phyloP scores from a whole-genome alignment of 1,139 yeast species.

The Kodamaea plutei region DNA sequence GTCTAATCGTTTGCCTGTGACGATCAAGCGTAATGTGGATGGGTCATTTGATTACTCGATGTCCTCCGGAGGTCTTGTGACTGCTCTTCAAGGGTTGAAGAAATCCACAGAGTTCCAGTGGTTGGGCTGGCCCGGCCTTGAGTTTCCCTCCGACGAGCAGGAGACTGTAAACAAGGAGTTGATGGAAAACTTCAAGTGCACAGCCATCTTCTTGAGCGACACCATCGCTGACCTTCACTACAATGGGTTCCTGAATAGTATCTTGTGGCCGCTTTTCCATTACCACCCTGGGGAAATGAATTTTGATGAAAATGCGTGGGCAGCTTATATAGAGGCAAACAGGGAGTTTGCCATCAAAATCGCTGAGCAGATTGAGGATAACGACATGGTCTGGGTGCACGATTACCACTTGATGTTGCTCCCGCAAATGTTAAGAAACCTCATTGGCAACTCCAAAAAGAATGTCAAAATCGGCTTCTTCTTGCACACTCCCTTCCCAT shows the following conservation, averaged over 20 bases:
- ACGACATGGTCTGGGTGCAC: slow-evolving; percentile 95
- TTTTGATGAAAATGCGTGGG: slow-evolving; percentile 97
- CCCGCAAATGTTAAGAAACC: slow-evolving; percentile 82
- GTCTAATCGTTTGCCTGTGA: slow-evolving; percentile 92
- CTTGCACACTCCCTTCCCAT: slow-evolving; percentile 97
- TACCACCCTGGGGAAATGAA: slow-evolving; percentile 99
- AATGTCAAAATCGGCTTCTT: slow-evolving; percentile 86
- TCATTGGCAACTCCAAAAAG: slow-evolving; percentile 44
- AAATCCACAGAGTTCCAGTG: slow-evolving; percentile 86
- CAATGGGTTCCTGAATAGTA: slow-evolving; percentile 89
- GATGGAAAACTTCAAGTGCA: slow-evolving; percentile 74
- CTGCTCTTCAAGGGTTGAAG: slow-evolving; percentile 90
- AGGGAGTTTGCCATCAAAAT: slow-evolving; percentile 74
- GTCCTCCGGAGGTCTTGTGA: slow-evolving; percentile 97
- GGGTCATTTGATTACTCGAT: slow-evolving; percentile 68
- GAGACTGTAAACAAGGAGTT: slow-evolving; percentile 66
- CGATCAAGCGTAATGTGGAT: slow-evolving; percentile 61
- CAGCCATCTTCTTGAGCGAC: slow-evolving; percentile 84
- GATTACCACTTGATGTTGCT: slow-evolving; percentile 95
- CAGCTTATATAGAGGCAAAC: slow-evolving; percentile 94
- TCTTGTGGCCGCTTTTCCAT: slow-evolving; percentile 96
- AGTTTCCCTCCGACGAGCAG: slow-evolving; percentile 76
- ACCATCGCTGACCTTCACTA: slow-evolving; percentile 93
- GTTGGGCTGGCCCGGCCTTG: slow-evolving; percentile 98
- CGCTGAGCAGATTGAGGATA: slow-evolving; percentile 67